These are phyloP conservation scores for Candida succiphila DNA, from an alignment of 805 yeast species.

Conservation along the genomic window DNA sequence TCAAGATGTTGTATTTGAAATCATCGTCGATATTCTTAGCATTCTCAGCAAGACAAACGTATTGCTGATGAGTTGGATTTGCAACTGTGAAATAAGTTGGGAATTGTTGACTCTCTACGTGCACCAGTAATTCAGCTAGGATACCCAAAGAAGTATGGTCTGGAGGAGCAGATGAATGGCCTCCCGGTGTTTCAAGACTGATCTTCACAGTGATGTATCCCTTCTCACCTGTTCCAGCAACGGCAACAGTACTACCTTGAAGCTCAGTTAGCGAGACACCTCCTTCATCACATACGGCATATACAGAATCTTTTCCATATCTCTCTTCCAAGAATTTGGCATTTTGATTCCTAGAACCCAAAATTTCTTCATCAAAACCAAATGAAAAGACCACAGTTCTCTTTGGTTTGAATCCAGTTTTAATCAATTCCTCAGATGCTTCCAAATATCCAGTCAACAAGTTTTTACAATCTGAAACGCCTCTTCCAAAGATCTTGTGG, in stretches of 20 bases:
- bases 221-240: slow-evolving; percentile 34
- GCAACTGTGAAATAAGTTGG: slow-evolving; percentile 31
- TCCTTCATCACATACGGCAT: slow-evolving; percentile 53
- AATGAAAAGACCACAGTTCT: slow-evolving; percentile 57
- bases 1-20: slow-evolving; percentile 21
- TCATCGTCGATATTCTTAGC: slow-evolving; percentile 12
- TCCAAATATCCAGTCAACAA: slow-evolving; percentile 57
- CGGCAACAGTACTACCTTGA: slow-evolving; percentile 6
- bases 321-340: slow-evolving; percentile 34
- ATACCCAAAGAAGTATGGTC: slow-evolving; percentile 76
- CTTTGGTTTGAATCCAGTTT: slow-evolving; percentile 41
- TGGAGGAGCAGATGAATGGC: slow-evolving; percentile 50
- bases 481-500: slow-evolving; percentile 62
- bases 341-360: slow-evolving; percentile 59
- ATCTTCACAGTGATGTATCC: slow-evolving; percentile 30
- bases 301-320: slow-evolving; percentile 53
- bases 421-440: slow-evolving; percentile 42
- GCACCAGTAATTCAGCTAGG: slow-evolving; percentile 44
- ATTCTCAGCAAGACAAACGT: slow-evolving; percentile 54
- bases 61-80: slow-evolving; percentile 50
- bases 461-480: slow-evolving; percentile 68
- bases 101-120: slow-evolving; percentile 52
- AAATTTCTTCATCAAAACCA: slow-evolving; percentile 76
- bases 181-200: slow-evolving; percentile 46
- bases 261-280: slow-evolving; percentile 12